Conservation (phyloP, 2,329 filamentous ascomycete genomes). For the Diplodia corticola region DNA sequence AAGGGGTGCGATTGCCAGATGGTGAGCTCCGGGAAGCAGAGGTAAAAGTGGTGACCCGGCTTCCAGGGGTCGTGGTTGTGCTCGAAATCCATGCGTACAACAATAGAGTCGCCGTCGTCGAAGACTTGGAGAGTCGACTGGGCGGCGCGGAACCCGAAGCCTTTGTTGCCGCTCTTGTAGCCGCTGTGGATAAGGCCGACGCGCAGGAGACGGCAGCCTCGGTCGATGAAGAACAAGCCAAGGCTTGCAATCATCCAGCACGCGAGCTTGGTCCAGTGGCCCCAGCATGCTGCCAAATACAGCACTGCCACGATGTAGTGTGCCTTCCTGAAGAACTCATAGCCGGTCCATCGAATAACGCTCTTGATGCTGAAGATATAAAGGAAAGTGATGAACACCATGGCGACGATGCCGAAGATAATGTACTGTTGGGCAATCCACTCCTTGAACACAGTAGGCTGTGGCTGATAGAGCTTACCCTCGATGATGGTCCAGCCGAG, state of each 20-base stretch:
- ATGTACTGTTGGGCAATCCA: slow-evolving; percentile 69
- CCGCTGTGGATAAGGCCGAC: slow-evolving; percentile 63
- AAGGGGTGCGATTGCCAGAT: slow-evolving; percentile 75
- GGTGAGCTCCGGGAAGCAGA: slow-evolving; percentile 65
- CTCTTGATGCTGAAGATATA: slow-evolving; percentile 60
- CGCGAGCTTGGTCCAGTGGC: slow-evolving; percentile 67
- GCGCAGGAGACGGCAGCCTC: slow-evolving; percentile 59
- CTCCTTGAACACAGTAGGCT: slow-evolving; percentile 58
- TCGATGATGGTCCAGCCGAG: slow-evolving; percentile 70
- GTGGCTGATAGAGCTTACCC: slow-evolving; percentile 67
- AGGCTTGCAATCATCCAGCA: slow-evolving; percentile 70
- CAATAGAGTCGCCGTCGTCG: slow-evolving; percentile 47
- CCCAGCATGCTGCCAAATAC: slow-evolving; percentile 75
- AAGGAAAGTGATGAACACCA: slow-evolving; percentile 63
- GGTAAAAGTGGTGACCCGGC: slow-evolving; percentile 70
- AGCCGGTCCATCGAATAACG: slow-evolving; percentile 67
- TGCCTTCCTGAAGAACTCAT: slow-evolving; percentile 74
- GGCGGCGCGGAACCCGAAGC: slow-evolving; percentile 57
- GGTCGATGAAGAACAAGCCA: slow-evolving; percentile 65
- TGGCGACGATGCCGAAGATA: slow-evolving; percentile 70
- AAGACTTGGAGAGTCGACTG: slow-evolving; percentile 56
- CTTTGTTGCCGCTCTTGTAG: slow-evolving; percentile 46
- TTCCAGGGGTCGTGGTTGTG: slow-evolving; percentile 63
- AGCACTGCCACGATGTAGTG: slow-evolving; percentile 73
- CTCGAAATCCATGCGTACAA: slow-evolving; percentile 66